A percentile compares a stretch with the other conserved stretches of the same genome.
Evolutionary conservation across 345 rosid species (phyloP).

Genomic region (Citrus unshiu): DNA sequence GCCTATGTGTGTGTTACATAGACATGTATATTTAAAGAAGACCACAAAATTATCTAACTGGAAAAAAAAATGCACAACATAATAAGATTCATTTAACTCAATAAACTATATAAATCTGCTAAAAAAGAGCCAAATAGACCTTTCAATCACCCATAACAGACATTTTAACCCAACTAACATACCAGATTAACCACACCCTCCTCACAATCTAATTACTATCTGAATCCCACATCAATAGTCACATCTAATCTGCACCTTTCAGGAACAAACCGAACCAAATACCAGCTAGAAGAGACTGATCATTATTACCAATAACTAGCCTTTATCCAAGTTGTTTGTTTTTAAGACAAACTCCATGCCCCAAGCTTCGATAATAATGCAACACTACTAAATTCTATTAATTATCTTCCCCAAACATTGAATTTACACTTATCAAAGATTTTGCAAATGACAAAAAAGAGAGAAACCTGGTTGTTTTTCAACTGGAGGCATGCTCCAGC

Average conservation of each 20-base stretch:
- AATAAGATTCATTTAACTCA: neutral
- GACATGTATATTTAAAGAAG: neutral
- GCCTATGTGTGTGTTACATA: neutral
- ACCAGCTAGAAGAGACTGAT: neutral
- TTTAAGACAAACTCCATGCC: neutral
- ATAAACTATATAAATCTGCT: neutral
- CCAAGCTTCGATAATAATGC: constrained; percentile 3
- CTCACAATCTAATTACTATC: neutral
- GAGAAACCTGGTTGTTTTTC: constrained; percentile 62
- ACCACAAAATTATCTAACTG: neutral
- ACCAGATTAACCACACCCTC: neutral
- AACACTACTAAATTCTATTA: neutral
- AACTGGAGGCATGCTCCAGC: constrained; percentile 88
- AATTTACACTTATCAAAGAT: neutral
- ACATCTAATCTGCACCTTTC: neutral
- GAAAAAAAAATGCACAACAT: neutral
- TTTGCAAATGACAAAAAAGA: neutral
- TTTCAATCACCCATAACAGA: no score
- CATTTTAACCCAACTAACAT: neutral
- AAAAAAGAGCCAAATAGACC: neutral
- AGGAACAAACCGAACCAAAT: neutral
- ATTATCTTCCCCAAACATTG: neutral
- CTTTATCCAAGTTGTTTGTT: neutral
- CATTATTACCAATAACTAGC: neutral
- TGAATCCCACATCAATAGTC: neutral